phyloP scores from a whole-genome alignment of 345 rosid genomes.

The Lepidium africanum region DNA sequence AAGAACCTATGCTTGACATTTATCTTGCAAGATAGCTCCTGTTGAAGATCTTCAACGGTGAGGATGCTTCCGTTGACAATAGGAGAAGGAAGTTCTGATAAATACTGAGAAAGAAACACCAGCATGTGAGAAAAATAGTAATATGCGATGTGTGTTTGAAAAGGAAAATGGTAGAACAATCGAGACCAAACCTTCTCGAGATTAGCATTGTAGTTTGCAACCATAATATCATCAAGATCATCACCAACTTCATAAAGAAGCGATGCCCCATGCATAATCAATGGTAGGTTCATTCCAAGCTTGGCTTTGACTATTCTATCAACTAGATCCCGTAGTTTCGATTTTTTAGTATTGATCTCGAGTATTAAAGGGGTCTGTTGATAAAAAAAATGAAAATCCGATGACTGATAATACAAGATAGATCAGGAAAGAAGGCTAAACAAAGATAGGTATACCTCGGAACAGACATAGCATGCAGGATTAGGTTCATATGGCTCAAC shows the following conservation, averaged over 20 bases:
- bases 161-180: neutral
- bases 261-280: constrained; percentile 69
- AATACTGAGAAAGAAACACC: constrained; percentile 35
- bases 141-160: neutral
- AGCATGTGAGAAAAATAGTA: constrained; percentile 1
- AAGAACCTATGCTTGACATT: constrained; percentile 82
- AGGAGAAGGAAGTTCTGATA: constrained; percentile 79
- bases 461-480: constrained; percentile 93
- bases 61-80: constrained; percentile 64
- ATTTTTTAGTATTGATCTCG: constrained; percentile 67
- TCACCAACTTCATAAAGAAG: constrained; percentile 98
- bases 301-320: constrained; percentile 90
- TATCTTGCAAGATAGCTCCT: constrained; percentile 79
- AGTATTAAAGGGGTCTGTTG: constrained; percentile 74
- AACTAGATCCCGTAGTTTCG: constrained; percentile 86
- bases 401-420: constrained; percentile 1
- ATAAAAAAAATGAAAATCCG: constrained; percentile 16
- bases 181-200: constrained; percentile 71
- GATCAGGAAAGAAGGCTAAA: neutral
- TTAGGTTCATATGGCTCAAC: constrained; percentile 89
- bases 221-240: constrained; percentile 80
- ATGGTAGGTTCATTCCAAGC: constrained; percentile 89
- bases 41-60: constrained; percentile 83
- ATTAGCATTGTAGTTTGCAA: constrained; percentile 72
- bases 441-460: constrained; percentile 48